Base-by-base conservation (phyloP, 1,139 yeast genomes). In the Candida pseudoviswanathii region DNA sequence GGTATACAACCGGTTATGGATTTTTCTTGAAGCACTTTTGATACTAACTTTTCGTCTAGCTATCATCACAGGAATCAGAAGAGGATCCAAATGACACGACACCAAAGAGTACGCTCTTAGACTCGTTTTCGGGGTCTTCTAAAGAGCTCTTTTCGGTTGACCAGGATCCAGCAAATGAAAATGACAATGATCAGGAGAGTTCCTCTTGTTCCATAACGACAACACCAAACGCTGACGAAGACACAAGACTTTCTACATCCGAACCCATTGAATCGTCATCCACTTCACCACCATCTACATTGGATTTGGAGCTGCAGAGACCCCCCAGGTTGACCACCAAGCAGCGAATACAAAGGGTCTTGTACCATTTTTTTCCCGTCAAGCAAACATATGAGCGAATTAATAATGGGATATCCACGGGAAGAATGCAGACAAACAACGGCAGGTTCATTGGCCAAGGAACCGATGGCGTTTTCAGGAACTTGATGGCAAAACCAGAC, bases 391-490 rank as follows among this genome's bases (percentile, higher is more conserved):
- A 76, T 53, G 79, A 76, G 50, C 58, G 80, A 41, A 66, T 76
- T 42, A 69, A 67, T 53, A 76, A 76, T 55, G 81, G 81, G 3
- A 51, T 75, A 27, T 59, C 66, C 40, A 74, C 79, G 1, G 80
- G 80, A 9, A 59, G 81, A 51, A 73, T 76, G 75, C 79, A 75
- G 54, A 52, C 74, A 25, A 75, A 75, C 52, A 59, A 64, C 6
- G 80, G 80, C 1, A 57, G 79, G 21, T 75, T 75, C 51, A 69
- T 76, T 8, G 85, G 85, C 0, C 78, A 75, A 47, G 85, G 86
- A 7, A 77, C 83, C 22, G 99, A 94, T 66, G 99, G 99, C 7
- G 99, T 94, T 5, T 94, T 94, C 68, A 84, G 95, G 43, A 94
- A 94, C 65, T 70, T 94, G 59, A 82, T 88, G 62, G 98, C 98